phyloP scores from a whole-genome alignment of 2,329 filamentous ascomycete species.

The Fusarium dlaminii region DNA sequence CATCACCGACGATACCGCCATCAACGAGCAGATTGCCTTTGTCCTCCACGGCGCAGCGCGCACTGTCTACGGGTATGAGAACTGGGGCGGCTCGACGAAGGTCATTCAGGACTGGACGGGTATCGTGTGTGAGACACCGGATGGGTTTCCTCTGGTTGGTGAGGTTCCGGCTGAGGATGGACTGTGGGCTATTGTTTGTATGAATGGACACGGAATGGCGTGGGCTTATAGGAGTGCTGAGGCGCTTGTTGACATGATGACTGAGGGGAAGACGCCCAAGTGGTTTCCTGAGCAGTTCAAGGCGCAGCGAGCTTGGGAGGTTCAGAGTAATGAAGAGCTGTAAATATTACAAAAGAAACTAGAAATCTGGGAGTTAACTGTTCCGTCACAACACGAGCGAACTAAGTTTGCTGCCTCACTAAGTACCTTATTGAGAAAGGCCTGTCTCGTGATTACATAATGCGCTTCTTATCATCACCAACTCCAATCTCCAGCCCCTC shows the following conservation, averaged over 20 bases:
- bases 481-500: conserved; percentile 5
- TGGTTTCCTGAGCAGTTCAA: conserved; percentile 25
- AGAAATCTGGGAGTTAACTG: neutral
- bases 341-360: neutral
- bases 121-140: conserved; percentile 12
- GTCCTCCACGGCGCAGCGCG: conserved; percentile 15
- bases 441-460: conserved; percentile 9
- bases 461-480: conserved; percentile 1
- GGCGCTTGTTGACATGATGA: conserved; percentile 29
- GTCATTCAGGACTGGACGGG: conserved; percentile 24
- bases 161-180: conserved; percentile 23
- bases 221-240: conserved; percentile 26
- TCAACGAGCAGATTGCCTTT: conserved; percentile 17
- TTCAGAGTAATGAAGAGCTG: neutral
- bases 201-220: conserved; percentile 24
- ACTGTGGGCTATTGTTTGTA: conserved; percentile 23
- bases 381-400: neutral
- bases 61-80: conserved; percentile 3
- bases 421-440: neutral
- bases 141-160: conserved; percentile 14
- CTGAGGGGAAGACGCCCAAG: conserved; percentile 13
- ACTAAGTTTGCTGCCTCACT: neutral
- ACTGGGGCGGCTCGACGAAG: conserved; percentile 14
- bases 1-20: conserved; percentile 7
- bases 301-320: conserved; percentile 22